Base-by-base conservation (phyloP, 2,329 filamentous ascomycete genomes). In the Mollisiaceae sp. region DNA sequence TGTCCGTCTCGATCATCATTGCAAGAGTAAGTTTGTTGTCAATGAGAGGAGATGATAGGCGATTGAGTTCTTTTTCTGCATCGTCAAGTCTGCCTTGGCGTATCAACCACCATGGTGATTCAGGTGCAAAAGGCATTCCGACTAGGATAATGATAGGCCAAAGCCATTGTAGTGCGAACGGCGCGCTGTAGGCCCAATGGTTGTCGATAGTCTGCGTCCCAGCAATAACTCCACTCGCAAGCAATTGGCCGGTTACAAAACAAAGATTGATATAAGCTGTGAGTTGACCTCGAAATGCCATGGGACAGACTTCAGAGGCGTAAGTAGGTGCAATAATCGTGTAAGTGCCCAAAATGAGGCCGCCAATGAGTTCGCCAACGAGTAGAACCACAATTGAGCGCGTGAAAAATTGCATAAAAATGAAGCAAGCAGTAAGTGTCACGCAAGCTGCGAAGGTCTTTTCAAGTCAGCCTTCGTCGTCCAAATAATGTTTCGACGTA, bases 1-100 rank as follows among this genome's bases (percentile, higher is more conserved):
- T 78, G 69, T 88, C 82, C 0, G 85, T 88, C 70, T 86, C 81
- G 22, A 82, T 76, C 68, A 89, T 87, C 68, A 83, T 81, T 1
- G 83, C 81, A 12, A 87, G 69, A 1, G 79, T 79, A 69, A 82
- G 77, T 27, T 83, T 78, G 8, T 76, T 73, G 39, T 80, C 77
- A 62, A 81, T 56, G 47, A 9, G 63, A 36, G 45, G 52, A 62
- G 70, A 76, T 66, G 69, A 71, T 1, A 72, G 54, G 65, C 60
- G 71, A 62, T 59, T 57, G 1, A 73, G 50, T 56, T 71, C 73
- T 66, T 64, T 69, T 38, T 71, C 65, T 4, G 82, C 82, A 43
- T 82, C 80, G 22, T 80, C 77, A 0, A 79, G 73, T 22, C 78
- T 76, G 4, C 79, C 78, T 63, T 78, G 79, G 20, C 82, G 75